These are phyloP conservation scores for Candida glaebosa DNA, from an alignment of 805 yeast species.

Conservation along the genomic window DNA sequence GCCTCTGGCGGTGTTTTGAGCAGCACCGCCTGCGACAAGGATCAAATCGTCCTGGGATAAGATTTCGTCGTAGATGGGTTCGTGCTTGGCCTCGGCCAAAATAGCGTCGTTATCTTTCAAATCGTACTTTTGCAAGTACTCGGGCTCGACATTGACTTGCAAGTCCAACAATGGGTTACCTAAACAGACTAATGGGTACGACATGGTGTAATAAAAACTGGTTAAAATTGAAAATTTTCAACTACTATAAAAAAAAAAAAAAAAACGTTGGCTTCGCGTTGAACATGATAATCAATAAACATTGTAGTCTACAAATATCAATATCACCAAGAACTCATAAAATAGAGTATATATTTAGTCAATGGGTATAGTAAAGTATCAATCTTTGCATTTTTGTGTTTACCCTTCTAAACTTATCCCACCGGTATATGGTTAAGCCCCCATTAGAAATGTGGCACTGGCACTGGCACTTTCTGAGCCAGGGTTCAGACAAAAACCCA, in stretches of 20 bases:
- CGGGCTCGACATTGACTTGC: constrained; percentile 69
- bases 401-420: too few relatives aligned
- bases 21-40: constrained; percentile 97
- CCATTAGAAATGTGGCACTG: too few relatives aligned
- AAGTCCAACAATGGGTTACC: constrained; percentile 92
- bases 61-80: constrained; percentile 82
- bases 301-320: too few relatives aligned
- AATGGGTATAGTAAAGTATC: too few relatives aligned
- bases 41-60: constrained; percentile 57
- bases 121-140: constrained; percentile 73
- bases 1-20: constrained; percentile 98
- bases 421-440: too few relatives aligned
- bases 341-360: too few relatives aligned
- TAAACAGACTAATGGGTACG: constrained; percentile 72
- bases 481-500: too few relatives aligned
- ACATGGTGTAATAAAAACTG: constrained; percentile 31
- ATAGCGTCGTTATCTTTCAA: constrained; percentile 94
- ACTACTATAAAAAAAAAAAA: too few relatives aligned
- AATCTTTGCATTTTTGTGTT: too few relatives aligned
- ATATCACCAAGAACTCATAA: too few relatives aligned
- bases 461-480: too few relatives aligned
- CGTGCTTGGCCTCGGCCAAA: constrained; percentile 76
- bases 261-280: neutral
- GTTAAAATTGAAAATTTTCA: neutral
- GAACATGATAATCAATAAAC: neutral